Evolutionary conservation across 1,284 basidiomycete genomes (phyloP).

Genomic region (Dichomitus squalens): DNA sequence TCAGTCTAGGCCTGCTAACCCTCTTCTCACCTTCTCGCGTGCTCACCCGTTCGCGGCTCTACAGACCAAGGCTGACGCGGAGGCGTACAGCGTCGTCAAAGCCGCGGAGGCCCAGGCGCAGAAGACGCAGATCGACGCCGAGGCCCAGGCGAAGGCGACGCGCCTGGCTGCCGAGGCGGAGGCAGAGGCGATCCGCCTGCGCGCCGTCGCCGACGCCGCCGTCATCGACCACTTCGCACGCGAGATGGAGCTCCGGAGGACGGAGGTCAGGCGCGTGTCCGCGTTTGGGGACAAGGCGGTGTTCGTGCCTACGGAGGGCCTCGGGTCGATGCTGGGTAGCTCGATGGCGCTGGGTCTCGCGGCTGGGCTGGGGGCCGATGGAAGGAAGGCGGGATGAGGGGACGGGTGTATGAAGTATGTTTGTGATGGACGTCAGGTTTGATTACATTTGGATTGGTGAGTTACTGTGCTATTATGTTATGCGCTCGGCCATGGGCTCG

Average conservation of each 20-base stretch:
- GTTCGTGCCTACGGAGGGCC: slow-evolving; percentile 67
- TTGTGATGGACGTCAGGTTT: no score
- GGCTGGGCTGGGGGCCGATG: slow-evolving; percentile 56
- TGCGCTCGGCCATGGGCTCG: no score
- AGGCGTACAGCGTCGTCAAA: slow-evolving; percentile 72
- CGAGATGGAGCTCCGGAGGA: slow-evolving; percentile 70
- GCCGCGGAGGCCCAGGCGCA: slow-evolving; percentile 77
- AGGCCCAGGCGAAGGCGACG: slow-evolving; percentile 73
- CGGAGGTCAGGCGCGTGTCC: slow-evolving; percentile 62
- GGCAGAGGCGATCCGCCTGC: slow-evolving; percentile 66
- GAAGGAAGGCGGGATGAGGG: background rate
- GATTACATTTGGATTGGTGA: no score
- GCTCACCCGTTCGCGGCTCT: background rate
- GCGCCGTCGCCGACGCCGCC: slow-evolving; percentile 60
- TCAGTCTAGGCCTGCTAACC: slow-evolving; percentile 26
- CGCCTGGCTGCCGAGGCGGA: slow-evolving; percentile 73
- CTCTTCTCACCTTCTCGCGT: background rate
- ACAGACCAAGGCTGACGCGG: slow-evolving; percentile 69
- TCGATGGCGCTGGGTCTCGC: slow-evolving; percentile 69
- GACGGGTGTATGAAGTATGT: no score
- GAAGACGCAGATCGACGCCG: slow-evolving; percentile 68
- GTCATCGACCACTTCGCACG: slow-evolving; percentile 69
- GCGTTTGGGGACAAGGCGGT: slow-evolving; percentile 73
- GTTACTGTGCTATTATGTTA: no score
- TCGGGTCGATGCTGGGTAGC: slow-evolving; percentile 57